These are phyloP conservation scores for Penicillium sp. DNA, from an alignment of 2,329 filamentous ascomycete genomes.

Conservation along the genomic window DNA sequence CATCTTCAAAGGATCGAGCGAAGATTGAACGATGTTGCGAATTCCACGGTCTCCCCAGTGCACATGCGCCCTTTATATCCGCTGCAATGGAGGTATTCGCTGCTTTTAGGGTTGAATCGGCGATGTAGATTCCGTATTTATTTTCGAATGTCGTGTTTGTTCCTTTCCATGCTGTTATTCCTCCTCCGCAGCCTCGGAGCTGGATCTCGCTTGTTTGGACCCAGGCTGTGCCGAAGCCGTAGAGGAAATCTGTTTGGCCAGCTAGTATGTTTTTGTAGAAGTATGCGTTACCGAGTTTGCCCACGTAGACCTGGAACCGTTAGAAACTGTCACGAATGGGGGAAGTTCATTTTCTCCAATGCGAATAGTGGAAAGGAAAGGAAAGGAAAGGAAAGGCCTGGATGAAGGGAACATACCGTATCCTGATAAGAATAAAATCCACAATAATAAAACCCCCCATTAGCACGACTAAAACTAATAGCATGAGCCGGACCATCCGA, in stretches of 20 bases:
- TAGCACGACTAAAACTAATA: conserved; percentile 64
- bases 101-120: conserved; percentile 57
- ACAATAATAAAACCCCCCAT: conserved; percentile 69
- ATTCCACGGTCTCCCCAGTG: conserved; percentile 68
- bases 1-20: conserved; percentile 59
- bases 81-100: conserved; percentile 55
- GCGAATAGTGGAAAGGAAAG: no score
- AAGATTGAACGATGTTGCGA: conserved; percentile 62
- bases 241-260: conserved; percentile 71
- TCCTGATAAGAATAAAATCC: conserved; percentile 72
- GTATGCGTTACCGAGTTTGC: conserved; percentile 69
- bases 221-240: conserved; percentile 69
- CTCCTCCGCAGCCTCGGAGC: conserved; percentile 66
- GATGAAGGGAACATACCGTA: conserved; percentile 54
- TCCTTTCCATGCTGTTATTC: conserved; percentile 72
- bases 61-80: conserved; percentile 53
- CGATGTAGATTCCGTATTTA: conserved; percentile 70
- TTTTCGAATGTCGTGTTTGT: conserved; percentile 68
- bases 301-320: conserved; percentile 57
- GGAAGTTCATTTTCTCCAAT: background rate
- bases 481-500: conserved; percentile 63
- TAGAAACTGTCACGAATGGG: no score
- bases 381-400: no score
- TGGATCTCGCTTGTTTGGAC: conserved; percentile 59
- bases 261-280: conserved; percentile 65